Evolutionary conservation across 441 rosid genomes (phyloP), one percentile per base, ranked within the genome.

Genomic region (Cnidoscolus chayamansa): DNA sequence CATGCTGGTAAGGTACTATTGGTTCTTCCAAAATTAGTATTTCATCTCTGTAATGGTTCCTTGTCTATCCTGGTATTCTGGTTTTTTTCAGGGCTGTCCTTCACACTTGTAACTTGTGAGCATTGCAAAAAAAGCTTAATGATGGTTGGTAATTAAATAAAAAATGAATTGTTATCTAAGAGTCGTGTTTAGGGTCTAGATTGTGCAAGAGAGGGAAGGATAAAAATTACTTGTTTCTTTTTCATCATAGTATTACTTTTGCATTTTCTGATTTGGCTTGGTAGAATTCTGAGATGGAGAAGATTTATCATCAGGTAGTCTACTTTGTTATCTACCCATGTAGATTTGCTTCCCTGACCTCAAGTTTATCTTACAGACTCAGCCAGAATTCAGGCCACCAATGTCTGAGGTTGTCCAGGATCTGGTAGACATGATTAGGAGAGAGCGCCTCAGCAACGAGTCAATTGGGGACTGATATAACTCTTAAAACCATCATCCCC

Each of bases 351-450:
- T 53, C 12, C 53, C 32, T 74, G 57, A 72, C 67, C 50, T 69
- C 5, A 12, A 25, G 15, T 17, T 31, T 47, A 19, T 54, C 48
- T 66, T 82, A 78, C 88, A 96, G 98, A 78, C 90, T 67, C 84
- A 85, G 74, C 98, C 97, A 32, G 89, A 85, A 72, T 96, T 86
- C 78, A 84, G 99, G 86, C 92, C 97, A 6, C 84, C 62, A 48
- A 91, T 96, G 97, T 91, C 97, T 19, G 94, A 84, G 78, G 97
- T 96, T 64, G 99, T 93, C 61, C 99, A 96, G 83, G 98, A 96
- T 78, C 88, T 96, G 43, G 57, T 75, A 67, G 90, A 85, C 83
- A 91, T 96, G 90, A 87, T 91, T 60, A 72, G 86, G 72, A 84
- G 93, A 80, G 97, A 93, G 75, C 86, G 78, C n/a, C 80, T 77